A percentile compares a stretch with the other conserved stretches of the same genome.
Conservation (phyloP, 148 eudicot genomes). For the Spergularia marina region DNA sequence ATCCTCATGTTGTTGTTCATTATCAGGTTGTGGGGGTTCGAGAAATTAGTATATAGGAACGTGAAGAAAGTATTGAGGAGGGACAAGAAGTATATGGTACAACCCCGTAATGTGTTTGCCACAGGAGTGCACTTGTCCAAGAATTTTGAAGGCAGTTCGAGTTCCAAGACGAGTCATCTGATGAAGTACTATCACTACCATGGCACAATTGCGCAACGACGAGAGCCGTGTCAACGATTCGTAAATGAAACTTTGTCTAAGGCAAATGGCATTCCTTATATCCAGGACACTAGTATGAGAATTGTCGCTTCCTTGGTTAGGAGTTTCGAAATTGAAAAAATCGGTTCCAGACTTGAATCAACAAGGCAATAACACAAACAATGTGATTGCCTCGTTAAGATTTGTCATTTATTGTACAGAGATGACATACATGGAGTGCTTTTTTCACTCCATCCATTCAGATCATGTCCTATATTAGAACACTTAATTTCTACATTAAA, state of each 20-base stretch:
- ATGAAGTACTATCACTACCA: slow-evolving; percentile 79
- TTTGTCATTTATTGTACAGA: too few species aligned
- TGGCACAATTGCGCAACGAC: slow-evolving; percentile 55
- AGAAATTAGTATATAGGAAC: slow-evolving; percentile 74
- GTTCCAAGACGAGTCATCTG: slow-evolving; percentile 37
- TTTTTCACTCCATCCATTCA: too few species aligned
- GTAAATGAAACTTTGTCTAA: slow-evolving; percentile 36
- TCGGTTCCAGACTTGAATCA: slow-evolving; percentile 46
- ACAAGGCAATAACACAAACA: slow-evolving; percentile 39
- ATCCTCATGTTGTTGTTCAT: too few species aligned
- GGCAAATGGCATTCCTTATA: slow-evolving; percentile 46
- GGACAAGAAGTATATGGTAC: slow-evolving; percentile 75
- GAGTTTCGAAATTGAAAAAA: slow-evolving; percentile 57
- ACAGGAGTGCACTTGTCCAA: slow-evolving; percentile 84
- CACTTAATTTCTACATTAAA: too few species aligned
- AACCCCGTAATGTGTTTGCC: slow-evolving; percentile 65
- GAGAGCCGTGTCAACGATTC: slow-evolving; percentile 55
- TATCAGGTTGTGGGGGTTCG: slow-evolving; percentile 77
- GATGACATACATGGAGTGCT: too few species aligned
- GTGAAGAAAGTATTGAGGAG: slow-evolving; percentile 53
- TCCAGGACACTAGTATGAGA: slow-evolving; percentile 49
- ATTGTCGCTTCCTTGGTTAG: slow-evolving; percentile 44
- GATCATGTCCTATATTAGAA: too few species aligned
- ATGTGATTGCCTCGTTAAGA: too few species aligned
- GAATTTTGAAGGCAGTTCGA: slow-evolving; percentile 51